Evolutionary conservation across 2,329 filamentous ascomycete genomes (phyloP).

Genomic region (Beauveria brongniartii): DNA sequence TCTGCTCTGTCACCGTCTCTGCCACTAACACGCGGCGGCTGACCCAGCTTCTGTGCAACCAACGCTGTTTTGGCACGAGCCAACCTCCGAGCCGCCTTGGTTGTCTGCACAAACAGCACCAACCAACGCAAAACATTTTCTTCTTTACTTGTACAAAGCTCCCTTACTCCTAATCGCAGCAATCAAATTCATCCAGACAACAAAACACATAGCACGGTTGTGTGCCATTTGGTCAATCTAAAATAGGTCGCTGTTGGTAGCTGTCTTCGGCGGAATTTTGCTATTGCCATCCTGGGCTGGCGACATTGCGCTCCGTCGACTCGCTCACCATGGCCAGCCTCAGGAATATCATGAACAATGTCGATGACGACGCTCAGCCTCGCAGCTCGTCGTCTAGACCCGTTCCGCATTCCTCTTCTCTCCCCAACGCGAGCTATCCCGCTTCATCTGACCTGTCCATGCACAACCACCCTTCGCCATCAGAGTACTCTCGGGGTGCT

Average conservation of each 20-base stretch:
- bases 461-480: constrained; percentile 21
- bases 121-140: neutral
- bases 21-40: constrained; percentile 10
- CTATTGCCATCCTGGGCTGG: constrained; percentile 18
- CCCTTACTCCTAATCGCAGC: too few relatives aligned
- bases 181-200: neutral
- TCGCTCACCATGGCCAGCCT: constrained; percentile 45
- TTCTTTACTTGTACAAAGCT: neutral
- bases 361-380: constrained; percentile 36
- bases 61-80: constrained; percentile 3
- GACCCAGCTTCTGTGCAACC: constrained; percentile 2
- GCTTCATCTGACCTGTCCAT: constrained; percentile 25
- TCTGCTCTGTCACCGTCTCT: neutral
- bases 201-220: neutral
- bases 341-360: constrained; percentile 49
- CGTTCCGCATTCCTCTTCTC: constrained; percentile 1
- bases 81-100: neutral
- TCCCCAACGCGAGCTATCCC: constrained; percentile 27
- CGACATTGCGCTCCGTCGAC: constrained; percentile 26
- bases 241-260: neutral
- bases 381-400: neutral
- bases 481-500: constrained; percentile 28
- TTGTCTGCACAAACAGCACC: neutral
- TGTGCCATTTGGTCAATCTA: neutral
- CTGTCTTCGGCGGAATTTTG: constrained; percentile 2